phyloP scores from a whole-genome alignment of 2,329 filamentous ascomycete species.

The Botrytis galanthina region DNA sequence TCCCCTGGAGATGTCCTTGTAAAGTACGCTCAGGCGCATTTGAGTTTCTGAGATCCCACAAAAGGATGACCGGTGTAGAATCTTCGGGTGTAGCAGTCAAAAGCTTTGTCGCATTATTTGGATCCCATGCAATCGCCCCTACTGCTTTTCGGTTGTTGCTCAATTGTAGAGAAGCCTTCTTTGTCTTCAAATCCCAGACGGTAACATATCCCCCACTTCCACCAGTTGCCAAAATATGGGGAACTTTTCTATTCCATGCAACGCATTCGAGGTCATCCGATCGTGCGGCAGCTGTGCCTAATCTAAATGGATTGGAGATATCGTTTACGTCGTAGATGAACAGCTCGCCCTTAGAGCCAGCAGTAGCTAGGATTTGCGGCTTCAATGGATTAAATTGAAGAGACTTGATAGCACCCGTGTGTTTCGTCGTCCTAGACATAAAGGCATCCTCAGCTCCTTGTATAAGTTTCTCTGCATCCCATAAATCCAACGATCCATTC shows the following conservation, averaged over 20 bases:
- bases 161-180: conserved; percentile 93
- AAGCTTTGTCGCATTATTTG: conserved; percentile 89
- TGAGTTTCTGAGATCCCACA: conserved; percentile 96
- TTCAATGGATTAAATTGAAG: conserved; percentile 95
- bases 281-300: conserved; percentile 83
- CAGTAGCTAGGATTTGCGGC: conserved; percentile 86
- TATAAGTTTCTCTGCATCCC: conserved; percentile 76
- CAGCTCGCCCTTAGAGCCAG: conserved; percentile 91
- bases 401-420: conserved; percentile 88
- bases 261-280: conserved; percentile 94
- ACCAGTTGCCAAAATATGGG: conserved; percentile 93
- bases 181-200: conserved; percentile 97
- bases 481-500: conserved; percentile 88
- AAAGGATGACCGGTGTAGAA: conserved; percentile 78
- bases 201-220: conserved; percentile 93
- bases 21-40: conserved; percentile 89
- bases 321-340: conserved; percentile 96
- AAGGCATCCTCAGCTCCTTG: conserved; percentile 65
- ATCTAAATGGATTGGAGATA: conserved; percentile 78
- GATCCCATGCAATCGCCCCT: conserved; percentile 96
- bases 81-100: conserved; percentile 90
- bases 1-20: conserved; percentile 89
- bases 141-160: conserved; percentile 93
- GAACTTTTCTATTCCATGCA: conserved; percentile 97
- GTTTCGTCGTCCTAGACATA: conserved; percentile 83